Evolutionary conservation across 139 green algal genomes (phyloP), one percentile per base, ranked within the genome.

Genomic region (Chlamydomonas asymmetrica): DNA sequence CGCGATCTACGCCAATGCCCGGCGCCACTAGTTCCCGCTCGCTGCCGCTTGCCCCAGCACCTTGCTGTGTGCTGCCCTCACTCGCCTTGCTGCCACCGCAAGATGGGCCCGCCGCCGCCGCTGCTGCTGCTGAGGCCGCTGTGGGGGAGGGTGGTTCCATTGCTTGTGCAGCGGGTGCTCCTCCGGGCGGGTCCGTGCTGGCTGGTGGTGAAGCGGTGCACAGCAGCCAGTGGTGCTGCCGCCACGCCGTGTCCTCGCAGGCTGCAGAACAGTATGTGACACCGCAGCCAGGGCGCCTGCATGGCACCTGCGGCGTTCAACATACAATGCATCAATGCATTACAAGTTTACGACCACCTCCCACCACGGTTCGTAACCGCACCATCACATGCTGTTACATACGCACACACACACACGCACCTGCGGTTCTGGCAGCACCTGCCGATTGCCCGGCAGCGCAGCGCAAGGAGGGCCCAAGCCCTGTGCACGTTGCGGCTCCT

Each of bases 231-330:
- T 94, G 89, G 34, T 84, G 72, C 10, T 73, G 59, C 35, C 82
- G 25, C 89, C 89, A 94, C 16, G 84, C 83, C 31, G 62, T 60
- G 22, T 63, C 60, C 38, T 84, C 88, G 69, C 88, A 93, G 20
- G 5, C 54, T 0, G n/a, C 0, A 35, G 78, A 83, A 84, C 88
- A 92, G 78, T 86, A 93, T 39, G 73, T 48, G 13, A 82, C 83
- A 1, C 60, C 63, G 60, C 89, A 94, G 23, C 75, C 71, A 7
- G 74, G 73, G 1, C 63, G 75, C n/a, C n/a, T n/a, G 79, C 89
- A 92, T 0, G 65, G 38, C 23, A 91, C 74, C 87, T 90, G 83
- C 64, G 34, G 9, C 6, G 49, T n/a, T n/a, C n/a, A n/a, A n/a
- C n/a, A n/a, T n/a, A n/a, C n/a, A n/a, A n/a, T n/a, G 29, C 7